phyloP scores from a whole-genome alignment of 805 yeast genomes.

The Cyberlindnera japonica region DNA sequence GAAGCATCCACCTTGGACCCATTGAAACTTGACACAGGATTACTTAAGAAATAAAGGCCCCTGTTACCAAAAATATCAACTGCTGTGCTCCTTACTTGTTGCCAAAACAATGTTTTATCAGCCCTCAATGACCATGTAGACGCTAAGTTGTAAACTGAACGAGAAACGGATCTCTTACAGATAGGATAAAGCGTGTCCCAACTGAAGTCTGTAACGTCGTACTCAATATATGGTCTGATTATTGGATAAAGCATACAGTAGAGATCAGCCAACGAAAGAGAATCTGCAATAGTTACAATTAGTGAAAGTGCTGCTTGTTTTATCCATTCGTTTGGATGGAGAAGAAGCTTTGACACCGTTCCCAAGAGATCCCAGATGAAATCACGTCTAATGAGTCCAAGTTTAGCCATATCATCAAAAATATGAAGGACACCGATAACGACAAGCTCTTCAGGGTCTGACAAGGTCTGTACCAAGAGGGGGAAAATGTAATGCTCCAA shows the following conservation, averaged over 20 bases:
- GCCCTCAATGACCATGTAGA: conserved; percentile 70
- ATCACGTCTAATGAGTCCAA: conserved; percentile 52
- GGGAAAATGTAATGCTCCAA: conserved; percentile 89
- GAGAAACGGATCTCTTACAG: conserved; percentile 62
- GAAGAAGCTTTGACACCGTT: conserved; percentile 49
- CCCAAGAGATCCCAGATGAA: conserved; percentile 53
- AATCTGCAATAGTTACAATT: conserved; percentile 57
- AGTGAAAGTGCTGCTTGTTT: conserved; percentile 63
- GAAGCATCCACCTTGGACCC: conserved; percentile 13
- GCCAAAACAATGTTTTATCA: conserved; percentile 78
- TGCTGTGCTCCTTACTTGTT: conserved; percentile 37
- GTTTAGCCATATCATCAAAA: conserved; percentile 49
- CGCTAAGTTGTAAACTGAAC: conserved; percentile 59
- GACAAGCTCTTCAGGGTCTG: conserved; percentile 81
- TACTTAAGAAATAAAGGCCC: conserved; percentile 32
- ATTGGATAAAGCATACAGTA: conserved; percentile 83
- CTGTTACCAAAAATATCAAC: conserved; percentile 45
- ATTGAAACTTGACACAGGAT: conserved; percentile 18
- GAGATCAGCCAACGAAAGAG: conserved; percentile 69
- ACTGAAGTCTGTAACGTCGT: conserved; percentile 66
- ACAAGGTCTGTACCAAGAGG: conserved; percentile 71
- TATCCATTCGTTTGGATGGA: conserved; percentile 89
- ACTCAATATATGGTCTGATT: conserved; percentile 68
- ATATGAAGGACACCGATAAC: conserved; percentile 63
- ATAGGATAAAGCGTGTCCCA: conserved; percentile 67